A percentile compares a stretch with the other conserved stretches of the same genome.
phyloP scores from a whole-genome alignment of 768 basidiomycete genomes.

The Boletus edulis region DNA sequence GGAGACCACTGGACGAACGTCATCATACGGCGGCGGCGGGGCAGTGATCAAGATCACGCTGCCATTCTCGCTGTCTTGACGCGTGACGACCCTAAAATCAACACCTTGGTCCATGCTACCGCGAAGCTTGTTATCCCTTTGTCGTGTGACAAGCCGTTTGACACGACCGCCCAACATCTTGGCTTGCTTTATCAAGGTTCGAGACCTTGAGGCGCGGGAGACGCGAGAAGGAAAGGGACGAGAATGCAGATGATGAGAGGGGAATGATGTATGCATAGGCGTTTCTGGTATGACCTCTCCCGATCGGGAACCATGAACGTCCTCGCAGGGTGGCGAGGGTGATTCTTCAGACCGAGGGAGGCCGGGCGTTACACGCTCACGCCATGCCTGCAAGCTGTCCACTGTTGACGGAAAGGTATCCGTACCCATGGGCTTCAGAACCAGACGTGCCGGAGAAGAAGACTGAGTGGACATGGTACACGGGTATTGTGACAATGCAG shows the following conservation, averaged over 20 bases:
- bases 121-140: conserved; percentile 7
- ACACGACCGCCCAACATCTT: conserved; percentile 29
- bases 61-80: conserved; percentile 29
- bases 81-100: conserved; percentile 17
- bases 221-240: neutral
- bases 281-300: conserved; percentile 10
- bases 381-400: conserved; percentile 30
- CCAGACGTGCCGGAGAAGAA: conserved; percentile 15
- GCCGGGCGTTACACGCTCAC: conserved; percentile 20
- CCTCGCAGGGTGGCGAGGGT: conserved; percentile 14
- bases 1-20: conserved; percentile 8
- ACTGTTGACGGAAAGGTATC: conserved; percentile 31
- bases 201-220: conserved; percentile 12
- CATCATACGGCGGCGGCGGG: conserved; percentile 27
- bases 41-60: conserved; percentile 32
- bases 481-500: conserved; percentile 8
- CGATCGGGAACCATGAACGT: neutral
- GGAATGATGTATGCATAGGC: conserved; percentile 1
- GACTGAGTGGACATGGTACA: conserved; percentile 13
- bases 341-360: conserved; percentile 17
- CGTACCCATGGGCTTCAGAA: conserved; percentile 28
- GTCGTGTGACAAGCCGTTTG: conserved; percentile 25
- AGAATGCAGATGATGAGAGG: conserved; percentile 7
- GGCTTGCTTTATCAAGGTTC: conserved; percentile 24
- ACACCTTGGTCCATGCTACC: conserved; percentile 20